Percentiles rank a stretch among this genome's conserved stretches.
Conservation (phyloP, 176 grass and related monocot species). For the Carex littledalei region DNA sequence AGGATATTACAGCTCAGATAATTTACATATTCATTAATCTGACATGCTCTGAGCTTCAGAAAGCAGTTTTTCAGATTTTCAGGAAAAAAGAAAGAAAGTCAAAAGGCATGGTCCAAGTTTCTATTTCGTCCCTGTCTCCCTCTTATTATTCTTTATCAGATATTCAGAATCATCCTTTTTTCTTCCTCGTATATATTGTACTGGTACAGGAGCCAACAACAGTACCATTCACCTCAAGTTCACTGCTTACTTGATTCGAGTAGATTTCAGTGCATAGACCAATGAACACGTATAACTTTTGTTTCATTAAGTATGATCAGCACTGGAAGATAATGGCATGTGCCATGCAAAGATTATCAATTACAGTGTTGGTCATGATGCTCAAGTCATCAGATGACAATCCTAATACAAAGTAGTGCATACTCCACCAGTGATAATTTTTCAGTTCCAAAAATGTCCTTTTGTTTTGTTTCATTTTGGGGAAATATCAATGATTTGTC, state of each 20-base stretch:
- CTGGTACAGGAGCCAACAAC: background rate
- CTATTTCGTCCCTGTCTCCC: background rate
- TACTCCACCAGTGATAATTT: background rate
- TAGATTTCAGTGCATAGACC: background rate
- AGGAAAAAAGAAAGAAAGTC: background rate
- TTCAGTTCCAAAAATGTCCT: background rate
- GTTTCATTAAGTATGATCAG: background rate
- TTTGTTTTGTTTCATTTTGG: too few species aligned
- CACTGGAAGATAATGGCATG: background rate
- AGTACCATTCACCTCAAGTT: background rate
- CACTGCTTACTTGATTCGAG: background rate
- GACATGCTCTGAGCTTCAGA: background rate
- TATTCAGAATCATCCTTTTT: background rate
- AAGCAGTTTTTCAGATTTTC: background rate
- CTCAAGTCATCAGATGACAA: background rate
- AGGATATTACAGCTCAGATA: background rate
- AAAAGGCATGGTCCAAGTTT: background rate
- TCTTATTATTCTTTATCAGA: background rate
- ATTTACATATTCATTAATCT: background rate
- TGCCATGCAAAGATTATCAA: background rate
- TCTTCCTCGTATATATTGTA: background rate
- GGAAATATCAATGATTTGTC: too few species aligned
- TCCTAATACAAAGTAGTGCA: background rate
- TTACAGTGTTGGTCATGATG: background rate
- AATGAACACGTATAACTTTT: background rate